These are phyloP conservation scores for Colletotrichum siamense DNA, from an alignment of 2,329 filamentous ascomycete species.

Conservation along the genomic window DNA sequence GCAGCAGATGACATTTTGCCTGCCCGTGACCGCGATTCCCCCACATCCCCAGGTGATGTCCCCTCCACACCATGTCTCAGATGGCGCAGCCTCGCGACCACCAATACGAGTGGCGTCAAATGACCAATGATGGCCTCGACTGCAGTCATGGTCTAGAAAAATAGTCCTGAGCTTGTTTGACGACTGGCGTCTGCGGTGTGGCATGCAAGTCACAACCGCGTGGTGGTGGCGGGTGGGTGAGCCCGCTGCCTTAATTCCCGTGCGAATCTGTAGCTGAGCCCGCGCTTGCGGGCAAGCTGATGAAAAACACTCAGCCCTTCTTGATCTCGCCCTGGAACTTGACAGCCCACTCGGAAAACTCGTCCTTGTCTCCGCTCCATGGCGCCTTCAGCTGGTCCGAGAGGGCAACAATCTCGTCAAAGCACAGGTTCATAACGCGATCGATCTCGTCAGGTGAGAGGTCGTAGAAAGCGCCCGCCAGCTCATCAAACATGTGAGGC, in stretches of 20 bases:
- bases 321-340: conserved; percentile 61
- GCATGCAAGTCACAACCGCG: neutral
- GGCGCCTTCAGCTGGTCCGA: conserved; percentile 60
- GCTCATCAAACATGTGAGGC: conserved; percentile 72
- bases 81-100: neutral
- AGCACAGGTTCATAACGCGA: conserved; percentile 62
- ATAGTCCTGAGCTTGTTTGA: neutral
- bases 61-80: conserved; percentile 9
- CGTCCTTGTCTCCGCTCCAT: conserved; percentile 73
- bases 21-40: conserved; percentile 10
- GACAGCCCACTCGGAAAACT: conserved; percentile 79
- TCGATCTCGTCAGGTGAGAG: conserved; percentile 66
- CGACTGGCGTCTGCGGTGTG: neutral
- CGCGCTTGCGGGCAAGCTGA: neutral
- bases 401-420: conserved; percentile 62
- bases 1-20: conserved; percentile 11
- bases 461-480: conserved; percentile 77
- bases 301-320: conserved; percentile 34
- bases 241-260: neutral
- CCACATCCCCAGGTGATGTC: conserved; percentile 8
- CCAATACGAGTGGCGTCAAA: conserved; percentile 1
- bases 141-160: neutral
- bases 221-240: neutral
- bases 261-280: neutral
- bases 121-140: conserved; percentile 4